A percentile compares a stretch with the other conserved stretches of the same genome.
These are phyloP conservation scores for Isoetes taiwanensis DNA, from an alignment of 75 land plant genomes.

Conservation along the genomic window DNA sequence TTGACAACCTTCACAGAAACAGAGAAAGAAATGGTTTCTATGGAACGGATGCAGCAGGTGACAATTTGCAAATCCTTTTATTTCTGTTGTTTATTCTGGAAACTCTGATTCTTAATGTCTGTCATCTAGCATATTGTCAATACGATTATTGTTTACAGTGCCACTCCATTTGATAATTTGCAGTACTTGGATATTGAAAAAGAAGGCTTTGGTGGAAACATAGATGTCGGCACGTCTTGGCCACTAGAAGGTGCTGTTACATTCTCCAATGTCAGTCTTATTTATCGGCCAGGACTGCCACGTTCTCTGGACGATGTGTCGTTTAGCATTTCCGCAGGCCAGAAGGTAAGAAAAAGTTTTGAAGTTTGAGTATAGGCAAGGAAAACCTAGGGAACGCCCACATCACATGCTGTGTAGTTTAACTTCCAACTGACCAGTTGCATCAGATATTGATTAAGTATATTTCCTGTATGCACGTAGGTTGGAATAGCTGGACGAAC, in stretches of 20 bases:
- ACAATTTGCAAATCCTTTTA: neutral
- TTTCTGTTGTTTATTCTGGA: neutral
- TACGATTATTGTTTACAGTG: neutral
- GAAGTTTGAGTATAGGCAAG: neutral
- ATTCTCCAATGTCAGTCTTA: conserved; percentile 61
- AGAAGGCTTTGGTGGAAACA: conserved; percentile 42
- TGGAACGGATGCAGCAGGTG: conserved; percentile 86
- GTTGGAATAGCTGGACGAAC: conserved; percentile 97
- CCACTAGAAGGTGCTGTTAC: conserved; percentile 52
- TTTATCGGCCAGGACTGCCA: conserved; percentile 63
- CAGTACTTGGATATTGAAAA: conserved; percentile 75
- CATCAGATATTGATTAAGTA: no score
- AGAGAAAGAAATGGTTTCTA: conserved; percentile 97
- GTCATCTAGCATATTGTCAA: neutral
- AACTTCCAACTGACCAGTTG: no score
- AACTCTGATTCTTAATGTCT: neutral
- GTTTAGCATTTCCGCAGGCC: conserved; percentile 50
- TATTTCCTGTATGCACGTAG: conserved; percentile 13
- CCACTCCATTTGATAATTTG: conserved; percentile 1
- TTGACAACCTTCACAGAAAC: conserved; percentile 82
- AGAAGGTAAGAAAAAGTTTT: conserved; percentile 33
- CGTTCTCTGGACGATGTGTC: conserved; percentile 58
- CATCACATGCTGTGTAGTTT: no score
- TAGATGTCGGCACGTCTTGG: conserved; percentile 33
- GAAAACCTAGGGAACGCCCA: no score